Conservation (phyloP, 345 rosid species). For the Bruguiera gymnorhiza region DNA sequence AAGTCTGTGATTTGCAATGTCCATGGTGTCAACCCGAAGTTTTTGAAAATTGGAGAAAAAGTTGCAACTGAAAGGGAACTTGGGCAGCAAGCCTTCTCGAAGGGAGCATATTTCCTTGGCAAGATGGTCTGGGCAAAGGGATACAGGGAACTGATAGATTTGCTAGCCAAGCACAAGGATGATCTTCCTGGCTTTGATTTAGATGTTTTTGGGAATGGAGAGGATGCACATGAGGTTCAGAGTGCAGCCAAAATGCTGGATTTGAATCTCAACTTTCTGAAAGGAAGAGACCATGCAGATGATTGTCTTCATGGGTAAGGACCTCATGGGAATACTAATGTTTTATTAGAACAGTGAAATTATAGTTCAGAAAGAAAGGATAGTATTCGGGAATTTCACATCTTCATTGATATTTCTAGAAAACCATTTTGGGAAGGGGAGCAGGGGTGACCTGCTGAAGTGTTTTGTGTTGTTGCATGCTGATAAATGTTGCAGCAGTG, state of each 20-base stretch:
- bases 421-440: neutral
- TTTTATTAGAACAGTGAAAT: neutral
- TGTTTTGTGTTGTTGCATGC: too few relatives aligned
- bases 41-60: constrained; percentile 84
- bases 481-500: too few relatives aligned
- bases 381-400: neutral
- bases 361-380: neutral
- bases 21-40: constrained; percentile 94
- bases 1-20: constrained; percentile 92
- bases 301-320: constrained; percentile 88
- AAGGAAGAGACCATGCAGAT: constrained; percentile 93
- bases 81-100: constrained; percentile 91
- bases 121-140: constrained; percentile 99
- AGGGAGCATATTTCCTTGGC: constrained; percentile 95
- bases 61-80: constrained; percentile 74
- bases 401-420: neutral
- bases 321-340: neutral
- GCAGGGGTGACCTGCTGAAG: too few relatives aligned
- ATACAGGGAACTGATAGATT: constrained; percentile 85
- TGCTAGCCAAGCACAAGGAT: constrained; percentile 65
- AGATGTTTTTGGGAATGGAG: constrained; percentile 96
- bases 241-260: constrained; percentile 60
- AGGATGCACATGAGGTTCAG: constrained; percentile 86
- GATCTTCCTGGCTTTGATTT: constrained; percentile 80
- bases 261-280: constrained; percentile 77